These are phyloP conservation scores for Sporothrix pallida DNA, from an alignment of 2,329 filamentous ascomycete genomes.

Conservation along the genomic window DNA sequence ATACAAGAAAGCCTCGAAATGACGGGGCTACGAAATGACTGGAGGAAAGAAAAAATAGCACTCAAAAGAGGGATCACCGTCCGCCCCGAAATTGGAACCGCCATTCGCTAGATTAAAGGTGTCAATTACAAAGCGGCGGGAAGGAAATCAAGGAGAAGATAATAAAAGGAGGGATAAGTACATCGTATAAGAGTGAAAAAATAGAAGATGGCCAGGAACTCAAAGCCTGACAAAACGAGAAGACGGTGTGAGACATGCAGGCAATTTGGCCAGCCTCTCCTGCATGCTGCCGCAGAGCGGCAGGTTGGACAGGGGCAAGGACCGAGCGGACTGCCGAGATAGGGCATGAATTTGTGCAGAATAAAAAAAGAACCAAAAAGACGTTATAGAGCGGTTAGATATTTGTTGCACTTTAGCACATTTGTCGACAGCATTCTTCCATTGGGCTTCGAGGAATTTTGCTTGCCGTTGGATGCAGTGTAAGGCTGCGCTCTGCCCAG, in stretches of 20 bases:
- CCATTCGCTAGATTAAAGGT: too few relatives aligned
- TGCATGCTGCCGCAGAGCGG: conserved; percentile 6
- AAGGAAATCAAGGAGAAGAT: too few relatives aligned
- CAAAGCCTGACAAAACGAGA: too few relatives aligned
- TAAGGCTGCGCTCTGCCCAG: conserved; percentile 3
- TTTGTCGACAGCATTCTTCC: neutral
- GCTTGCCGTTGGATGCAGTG: neutral
- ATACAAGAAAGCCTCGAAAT: conserved; percentile 25
- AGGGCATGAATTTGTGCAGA: neutral
- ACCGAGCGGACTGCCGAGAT: conserved; percentile 17
- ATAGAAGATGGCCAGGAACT: too few relatives aligned
- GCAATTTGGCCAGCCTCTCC: conserved; percentile 17
- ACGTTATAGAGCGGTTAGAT: neutral
- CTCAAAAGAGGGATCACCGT: neutral
- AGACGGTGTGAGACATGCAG: conserved; percentile 27
- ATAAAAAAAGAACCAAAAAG: neutral
- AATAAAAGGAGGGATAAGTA: neutral
- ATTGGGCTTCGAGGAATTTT: neutral
- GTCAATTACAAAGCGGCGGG: too few relatives aligned
- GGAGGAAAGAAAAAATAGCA: neutral
- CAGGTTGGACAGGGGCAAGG: neutral
- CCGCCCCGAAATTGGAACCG: too few relatives aligned
- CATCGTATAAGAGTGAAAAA: neutral
- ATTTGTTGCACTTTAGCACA: neutral
- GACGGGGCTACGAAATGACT: neutral